phyloP scores from a whole-genome alignment of 805 yeast genomes.

The Wickerhamomyces silvicola region DNA sequence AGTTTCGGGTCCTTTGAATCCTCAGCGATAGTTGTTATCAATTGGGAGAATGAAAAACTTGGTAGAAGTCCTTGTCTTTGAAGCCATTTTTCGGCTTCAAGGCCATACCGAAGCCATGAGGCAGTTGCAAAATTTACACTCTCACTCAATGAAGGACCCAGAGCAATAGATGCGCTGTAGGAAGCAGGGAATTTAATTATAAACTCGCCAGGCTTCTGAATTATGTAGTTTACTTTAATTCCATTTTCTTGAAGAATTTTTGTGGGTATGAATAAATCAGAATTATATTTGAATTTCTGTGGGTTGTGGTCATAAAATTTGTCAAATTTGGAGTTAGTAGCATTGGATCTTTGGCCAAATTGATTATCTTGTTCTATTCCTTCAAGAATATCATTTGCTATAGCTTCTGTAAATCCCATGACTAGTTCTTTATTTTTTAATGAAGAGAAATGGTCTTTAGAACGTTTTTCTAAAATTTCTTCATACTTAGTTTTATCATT shows the following conservation, averaged over 20 bases:
- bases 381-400: slow-evolving; percentile 15
- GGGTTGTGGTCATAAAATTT: slow-evolving; percentile 14
- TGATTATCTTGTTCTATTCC: slow-evolving; percentile 12
- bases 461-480: slow-evolving; percentile 41
- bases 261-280: slow-evolving; percentile 46
- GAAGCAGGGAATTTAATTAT: slow-evolving; percentile 52
- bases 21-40: slow-evolving; percentile 40
- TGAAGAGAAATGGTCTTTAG: slow-evolving; percentile 16
- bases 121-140: slow-evolving; percentile 49
- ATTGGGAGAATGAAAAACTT: slow-evolving; percentile 41
- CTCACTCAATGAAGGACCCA: slow-evolving; percentile 54
- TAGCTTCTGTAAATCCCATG: slow-evolving; percentile 8
- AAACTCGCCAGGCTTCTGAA: slow-evolving; percentile 59
- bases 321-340: slow-evolving; percentile 12
- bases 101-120: slow-evolving; percentile 46
- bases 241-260: slow-evolving; percentile 38
- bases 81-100: slow-evolving; percentile 48
- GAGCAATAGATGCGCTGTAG: slow-evolving; percentile 43
- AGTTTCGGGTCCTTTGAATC: slow-evolving; percentile 33
- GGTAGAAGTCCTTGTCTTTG: slow-evolving; percentile 42
- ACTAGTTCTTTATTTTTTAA: not conserved
- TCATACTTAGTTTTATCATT: slow-evolving; percentile 48
- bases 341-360: slow-evolving; percentile 9
- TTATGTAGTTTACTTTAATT: slow-evolving; percentile 38
- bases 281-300: slow-evolving; percentile 24